Evolutionary conservation across 2,329 filamentous ascomycete genomes (phyloP).

Genomic region (Diaporthe sp.): DNA sequence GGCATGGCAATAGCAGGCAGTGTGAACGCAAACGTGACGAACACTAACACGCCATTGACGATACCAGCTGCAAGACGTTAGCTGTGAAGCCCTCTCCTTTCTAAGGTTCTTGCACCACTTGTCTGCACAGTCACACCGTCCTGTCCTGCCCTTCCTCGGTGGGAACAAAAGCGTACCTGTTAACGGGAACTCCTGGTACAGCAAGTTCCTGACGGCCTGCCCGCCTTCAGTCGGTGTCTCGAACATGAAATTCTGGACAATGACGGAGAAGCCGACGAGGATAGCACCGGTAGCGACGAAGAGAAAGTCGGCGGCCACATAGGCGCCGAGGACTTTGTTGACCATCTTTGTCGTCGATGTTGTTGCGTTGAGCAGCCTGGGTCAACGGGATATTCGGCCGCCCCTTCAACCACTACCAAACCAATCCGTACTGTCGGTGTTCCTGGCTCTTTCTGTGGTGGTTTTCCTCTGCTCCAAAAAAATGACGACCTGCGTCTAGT

Average conservation of each 20-base stretch:
- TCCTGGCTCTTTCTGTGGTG: slow-evolving; percentile 37
- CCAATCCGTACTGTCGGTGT: slow-evolving; percentile 33
- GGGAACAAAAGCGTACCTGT: slow-evolving; percentile 52
- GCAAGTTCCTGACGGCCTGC: slow-evolving; percentile 64
- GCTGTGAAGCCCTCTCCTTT: background rate
- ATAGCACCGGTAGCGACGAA: slow-evolving; percentile 68
- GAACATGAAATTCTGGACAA: slow-evolving; percentile 63
- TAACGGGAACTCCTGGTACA: slow-evolving; percentile 68
- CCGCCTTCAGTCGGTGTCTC: slow-evolving; percentile 59
- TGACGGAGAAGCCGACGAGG: slow-evolving; percentile 68
- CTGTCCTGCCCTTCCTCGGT: background rate
- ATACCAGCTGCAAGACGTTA: slow-evolving; percentile 68
- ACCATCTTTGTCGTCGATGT: slow-evolving; percentile 57
- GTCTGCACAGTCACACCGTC: background rate
- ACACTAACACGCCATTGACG: slow-evolving; percentile 79
- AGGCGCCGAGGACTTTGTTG: slow-evolving; percentile 68
- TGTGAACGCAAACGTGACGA: slow-evolving; percentile 77
- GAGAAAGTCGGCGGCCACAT: slow-evolving; percentile 62
- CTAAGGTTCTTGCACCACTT: background rate
- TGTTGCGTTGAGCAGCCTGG: slow-evolving; percentile 45
- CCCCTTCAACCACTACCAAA: slow-evolving; percentile 41
- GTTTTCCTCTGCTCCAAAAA: slow-evolving; percentile 39
- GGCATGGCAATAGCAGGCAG: slow-evolving; percentile 80
- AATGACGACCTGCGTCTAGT: slow-evolving; percentile 57
- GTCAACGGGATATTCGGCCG: slow-evolving; percentile 42